A percentile compares a stretch with the other conserved stretches of the same genome.
Conservation (phyloP, 495 filamentous ascomycete species). For the Podospora conica region DNA sequence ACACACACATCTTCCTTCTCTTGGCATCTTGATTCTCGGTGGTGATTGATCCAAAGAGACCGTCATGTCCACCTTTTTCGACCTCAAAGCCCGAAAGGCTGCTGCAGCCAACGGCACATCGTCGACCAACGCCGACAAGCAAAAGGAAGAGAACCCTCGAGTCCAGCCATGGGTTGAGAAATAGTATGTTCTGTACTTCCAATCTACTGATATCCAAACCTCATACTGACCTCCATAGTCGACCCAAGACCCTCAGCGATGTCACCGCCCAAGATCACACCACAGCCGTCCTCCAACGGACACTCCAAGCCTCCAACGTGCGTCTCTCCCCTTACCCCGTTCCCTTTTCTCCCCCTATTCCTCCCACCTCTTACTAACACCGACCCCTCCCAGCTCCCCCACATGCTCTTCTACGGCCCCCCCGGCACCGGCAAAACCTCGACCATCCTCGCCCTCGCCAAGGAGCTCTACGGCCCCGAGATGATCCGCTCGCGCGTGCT, state of each 20-base stretch:
- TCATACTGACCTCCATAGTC: slow-evolving; percentile 47
- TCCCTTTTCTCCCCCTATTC: not conserved
- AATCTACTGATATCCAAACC: not conserved
- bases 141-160: slow-evolving; percentile 56
- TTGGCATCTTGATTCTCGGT: not conserved
- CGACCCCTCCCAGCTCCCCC: slow-evolving; percentile 62
- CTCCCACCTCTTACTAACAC: not conserved
- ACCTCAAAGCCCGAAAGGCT: slow-evolving; percentile 85
- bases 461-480: slow-evolving; percentile 94
- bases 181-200: slow-evolving; percentile 61
- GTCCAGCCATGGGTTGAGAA: slow-evolving; percentile 98
- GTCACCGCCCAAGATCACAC: slow-evolving; percentile 98
- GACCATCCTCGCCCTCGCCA: slow-evolving; percentile 89
- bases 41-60: not conserved
- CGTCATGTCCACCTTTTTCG: slow-evolving; percentile 80
- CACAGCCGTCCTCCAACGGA: slow-evolving; percentile 83
- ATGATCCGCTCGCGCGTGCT: slow-evolving; percentile 91
- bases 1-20: not conserved
- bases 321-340: too few relatives aligned
- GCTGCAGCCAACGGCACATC: slow-evolving; percentile 55
- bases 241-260: slow-evolving; percentile 88
- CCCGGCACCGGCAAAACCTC: slow-evolving; percentile 99
- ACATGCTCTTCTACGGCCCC: slow-evolving; percentile 99
- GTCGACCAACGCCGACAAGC: slow-evolving; percentile 44
- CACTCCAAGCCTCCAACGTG: slow-evolving; percentile 90